A percentile compares a stretch with the other conserved stretches of the same genome.
Evolutionary conservation across 31 red algal species (phyloP).

Genomic region (Asparagopsis taxiformis): DNA sequence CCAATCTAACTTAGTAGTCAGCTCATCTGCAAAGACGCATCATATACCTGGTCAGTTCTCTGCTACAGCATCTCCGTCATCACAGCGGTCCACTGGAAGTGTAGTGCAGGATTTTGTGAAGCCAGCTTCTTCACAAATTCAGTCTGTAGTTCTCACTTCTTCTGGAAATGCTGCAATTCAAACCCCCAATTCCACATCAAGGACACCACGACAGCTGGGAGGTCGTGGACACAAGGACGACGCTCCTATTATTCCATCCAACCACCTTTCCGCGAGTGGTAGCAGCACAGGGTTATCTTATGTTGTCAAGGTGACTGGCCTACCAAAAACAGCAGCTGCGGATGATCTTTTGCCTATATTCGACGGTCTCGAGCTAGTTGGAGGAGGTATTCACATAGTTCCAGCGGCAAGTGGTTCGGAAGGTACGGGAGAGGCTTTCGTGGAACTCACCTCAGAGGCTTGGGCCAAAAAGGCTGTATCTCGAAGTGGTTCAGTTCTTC

Average conservation of each 20-base stretch:
- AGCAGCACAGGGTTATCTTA: constrained; percentile 14
- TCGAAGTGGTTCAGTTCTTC: constrained; percentile 6
- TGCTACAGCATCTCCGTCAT: not conserved
- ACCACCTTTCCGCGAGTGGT: too few species aligned
- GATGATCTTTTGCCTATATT: constrained; percentile 51
- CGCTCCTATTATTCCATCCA: too few species aligned
- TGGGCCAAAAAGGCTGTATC: constrained; percentile 34
- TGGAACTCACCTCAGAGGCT: constrained; percentile 27
- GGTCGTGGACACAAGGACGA: too few species aligned
- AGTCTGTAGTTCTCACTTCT: too few species aligned
- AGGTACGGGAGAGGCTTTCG: constrained; percentile 50
- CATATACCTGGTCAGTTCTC: too few species aligned
- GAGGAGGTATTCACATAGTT: constrained; percentile 36
- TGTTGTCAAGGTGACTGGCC: constrained; percentile 47
- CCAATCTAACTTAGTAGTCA: too few species aligned
- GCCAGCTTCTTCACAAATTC: too few species aligned
- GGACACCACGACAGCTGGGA: too few species aligned
- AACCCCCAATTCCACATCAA: too few species aligned
- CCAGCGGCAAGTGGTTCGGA: not conserved
- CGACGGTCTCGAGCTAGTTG: constrained; percentile 35
- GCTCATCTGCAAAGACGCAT: too few species aligned
- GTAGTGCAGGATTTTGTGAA: too few species aligned
- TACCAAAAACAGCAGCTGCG: constrained; percentile 27
- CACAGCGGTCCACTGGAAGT: not conserved
- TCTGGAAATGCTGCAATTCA: too few species aligned